Conservation (phyloP, 2,329 filamentous ascomycete species). For the Phyllosticta citriasiana region DNA sequence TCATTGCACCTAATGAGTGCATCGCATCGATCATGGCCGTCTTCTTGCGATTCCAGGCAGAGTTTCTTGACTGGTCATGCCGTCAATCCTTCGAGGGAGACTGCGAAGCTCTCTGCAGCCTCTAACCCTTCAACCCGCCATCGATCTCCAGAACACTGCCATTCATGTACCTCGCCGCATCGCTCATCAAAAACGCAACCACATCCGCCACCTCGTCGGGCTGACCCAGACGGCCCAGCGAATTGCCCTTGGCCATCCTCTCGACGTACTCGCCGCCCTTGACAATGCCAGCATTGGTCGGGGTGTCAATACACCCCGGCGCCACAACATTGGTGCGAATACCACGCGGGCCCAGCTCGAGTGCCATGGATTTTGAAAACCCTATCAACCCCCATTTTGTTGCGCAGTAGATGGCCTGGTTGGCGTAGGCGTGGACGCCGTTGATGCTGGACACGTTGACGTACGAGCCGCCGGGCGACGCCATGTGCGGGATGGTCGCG, state of each 20-base stretch:
- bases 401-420: slow-evolving; percentile 93
- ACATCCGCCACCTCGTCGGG: slow-evolving; percentile 42
- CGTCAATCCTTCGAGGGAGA: too few relatives aligned
- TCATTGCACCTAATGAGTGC: too few relatives aligned
- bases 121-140: slow-evolving; percentile 24
- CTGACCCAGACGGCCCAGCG: slow-evolving; percentile 34
- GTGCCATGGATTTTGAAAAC: slow-evolving; percentile 48
- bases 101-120: not conserved
- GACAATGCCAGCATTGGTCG: slow-evolving; percentile 40
- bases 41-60: too few relatives aligned
- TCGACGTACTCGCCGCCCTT: slow-evolving; percentile 36
- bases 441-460: slow-evolving; percentile 95
- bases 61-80: too few relatives aligned
- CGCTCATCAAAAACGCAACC: slow-evolving; percentile 39
- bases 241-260: slow-evolving; percentile 30
- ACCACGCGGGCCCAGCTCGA: slow-evolving; percentile 8
- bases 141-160: slow-evolving; percentile 40
- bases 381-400: slow-evolving; percentile 68
- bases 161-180: slow-evolving; percentile 37
- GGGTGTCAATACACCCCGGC: slow-evolving; percentile 36
- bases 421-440: slow-evolving; percentile 98
- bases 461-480: slow-evolving; percentile 96
- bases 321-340: slow-evolving; percentile 9
- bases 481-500: slow-evolving; percentile 92
- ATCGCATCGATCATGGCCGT: too few relatives aligned